phyloP scores from a whole-genome alignment of 1,284 basidiomycete genomes.

The Lignosus rhinocerotis region DNA sequence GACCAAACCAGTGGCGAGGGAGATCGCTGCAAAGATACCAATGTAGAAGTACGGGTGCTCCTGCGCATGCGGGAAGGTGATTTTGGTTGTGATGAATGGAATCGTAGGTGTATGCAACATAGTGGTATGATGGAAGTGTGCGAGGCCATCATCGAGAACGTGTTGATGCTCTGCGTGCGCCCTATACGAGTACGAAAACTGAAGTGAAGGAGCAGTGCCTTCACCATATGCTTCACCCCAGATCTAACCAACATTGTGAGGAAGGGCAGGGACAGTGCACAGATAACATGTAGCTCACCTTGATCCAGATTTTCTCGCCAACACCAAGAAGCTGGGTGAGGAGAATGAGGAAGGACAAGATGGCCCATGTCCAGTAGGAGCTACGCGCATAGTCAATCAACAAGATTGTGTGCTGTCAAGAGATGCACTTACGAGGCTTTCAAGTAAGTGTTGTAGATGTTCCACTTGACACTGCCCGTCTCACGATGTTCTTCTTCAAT shows the following conservation, averaged over 20 bases:
- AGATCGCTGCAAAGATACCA: conserved; percentile 59
- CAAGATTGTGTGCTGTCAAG: neutral
- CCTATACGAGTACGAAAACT: conserved; percentile 30
- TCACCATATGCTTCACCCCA: conserved; percentile 64
- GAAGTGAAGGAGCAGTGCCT: conserved; percentile 10
- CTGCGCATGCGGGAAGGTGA: conserved; percentile 45
- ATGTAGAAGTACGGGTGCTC: conserved; percentile 66
- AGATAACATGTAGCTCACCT: conserved; percentile 41
- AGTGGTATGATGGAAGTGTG: conserved; percentile 37
- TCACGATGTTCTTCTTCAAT: conserved; percentile 73
- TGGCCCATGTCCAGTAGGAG: conserved; percentile 65
- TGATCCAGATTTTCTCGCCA: conserved; percentile 74
- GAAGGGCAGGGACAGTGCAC: neutral
- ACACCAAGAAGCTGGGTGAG: conserved; percentile 51
- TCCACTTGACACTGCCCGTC: conserved; percentile 76
- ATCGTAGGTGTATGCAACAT: conserved; percentile 19
- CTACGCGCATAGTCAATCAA: conserved; percentile 32
- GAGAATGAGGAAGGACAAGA: conserved; percentile 51
- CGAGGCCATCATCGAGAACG: conserved; percentile 40
- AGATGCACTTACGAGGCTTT: conserved; percentile 53
- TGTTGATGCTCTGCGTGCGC: conserved; percentile 36
- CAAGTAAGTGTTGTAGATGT: conserved; percentile 78
- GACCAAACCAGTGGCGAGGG: conserved; percentile 46
- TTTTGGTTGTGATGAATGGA: conserved; percentile 36
- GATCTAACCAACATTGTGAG: conserved; percentile 34